Conservation (phyloP, 306 rosid species). For the Castanea crenata region DNA sequence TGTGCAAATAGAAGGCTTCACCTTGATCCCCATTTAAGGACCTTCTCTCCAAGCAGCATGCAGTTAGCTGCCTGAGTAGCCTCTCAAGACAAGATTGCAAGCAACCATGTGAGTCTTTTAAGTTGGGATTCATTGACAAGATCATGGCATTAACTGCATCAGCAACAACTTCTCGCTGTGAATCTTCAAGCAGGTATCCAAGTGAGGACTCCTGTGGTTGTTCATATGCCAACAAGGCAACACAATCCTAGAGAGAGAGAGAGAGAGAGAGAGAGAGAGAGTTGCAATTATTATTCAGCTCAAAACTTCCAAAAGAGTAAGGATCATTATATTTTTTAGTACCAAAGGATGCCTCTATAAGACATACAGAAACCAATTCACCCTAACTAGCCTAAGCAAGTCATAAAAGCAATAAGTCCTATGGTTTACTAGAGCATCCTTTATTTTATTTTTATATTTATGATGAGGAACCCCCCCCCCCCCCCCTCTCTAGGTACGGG, state of each 20-base stretch:
- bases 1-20: constrained; percentile 80
- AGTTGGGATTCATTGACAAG: constrained; percentile 71
- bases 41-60: constrained; percentile 81
- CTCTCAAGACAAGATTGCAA: constrained; percentile 77
- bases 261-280: constrained; percentile 4
- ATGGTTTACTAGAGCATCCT: too few relatives aligned
- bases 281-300: neutral
- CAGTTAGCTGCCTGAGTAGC: constrained; percentile 84
- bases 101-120: constrained; percentile 61
- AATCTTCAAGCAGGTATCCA: constrained; percentile 81
- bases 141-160: constrained; percentile 89
- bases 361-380: neutral
- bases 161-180: constrained; percentile 92
- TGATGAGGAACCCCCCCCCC: too few relatives aligned
- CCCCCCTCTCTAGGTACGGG: too few relatives aligned
- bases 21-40: constrained; percentile 83
- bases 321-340: neutral
- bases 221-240: constrained; percentile 90
- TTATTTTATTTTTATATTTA: too few relatives aligned
- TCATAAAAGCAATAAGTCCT: too few relatives aligned
- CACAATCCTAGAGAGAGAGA: constrained; percentile 63
- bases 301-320: neutral
- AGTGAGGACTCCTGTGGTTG: constrained; percentile 72
- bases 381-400: too few relatives aligned
- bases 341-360: neutral